phyloP scores from a whole-genome alignment of 805 yeast species.

The Candida namnaoensis region DNA sequence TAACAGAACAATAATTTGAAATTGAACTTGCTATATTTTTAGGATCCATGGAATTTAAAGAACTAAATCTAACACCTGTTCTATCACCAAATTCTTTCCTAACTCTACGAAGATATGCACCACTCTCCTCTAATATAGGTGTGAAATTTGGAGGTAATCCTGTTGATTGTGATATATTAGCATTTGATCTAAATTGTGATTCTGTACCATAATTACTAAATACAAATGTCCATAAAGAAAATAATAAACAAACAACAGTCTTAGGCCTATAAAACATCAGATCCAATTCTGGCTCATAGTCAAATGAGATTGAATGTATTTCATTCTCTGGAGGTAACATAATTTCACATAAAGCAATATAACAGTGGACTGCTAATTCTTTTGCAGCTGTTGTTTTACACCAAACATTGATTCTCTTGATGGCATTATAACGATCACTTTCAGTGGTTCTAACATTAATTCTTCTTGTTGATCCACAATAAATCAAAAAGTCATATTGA shows the following conservation, averaged over 20 bases:
- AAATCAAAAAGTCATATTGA: constrained; percentile 47
- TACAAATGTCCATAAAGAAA: constrained; percentile 33
- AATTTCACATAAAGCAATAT: constrained; percentile 42
- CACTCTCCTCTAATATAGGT: background rate
- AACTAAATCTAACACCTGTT: too few species aligned
- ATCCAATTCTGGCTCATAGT: constrained; percentile 19
- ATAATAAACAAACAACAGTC: constrained; percentile 18
- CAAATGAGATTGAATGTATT: background rate
- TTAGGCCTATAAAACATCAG: constrained; percentile 21
- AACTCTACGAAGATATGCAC: too few species aligned
- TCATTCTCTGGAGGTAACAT: constrained; percentile 16
- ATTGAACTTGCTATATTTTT: background rate
- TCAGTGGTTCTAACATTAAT: constrained; percentile 43
- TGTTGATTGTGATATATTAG: too few species aligned
- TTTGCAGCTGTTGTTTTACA: constrained; percentile 30
- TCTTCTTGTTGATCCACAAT: constrained; percentile 59
- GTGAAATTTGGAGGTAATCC: background rate
- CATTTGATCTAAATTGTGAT: constrained; percentile 4
- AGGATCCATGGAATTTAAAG: background rate
- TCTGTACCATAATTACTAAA: constrained; percentile 29
- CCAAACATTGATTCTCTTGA: constrained; percentile 35
- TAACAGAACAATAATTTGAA: background rate
- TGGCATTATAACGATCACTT: constrained; percentile 29
- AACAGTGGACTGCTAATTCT: constrained; percentile 39
- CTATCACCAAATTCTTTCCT: too few species aligned